phyloP scores from a whole-genome alignment of 2,329 filamentous ascomycete genomes.

The Pezicula carpinea region DNA sequence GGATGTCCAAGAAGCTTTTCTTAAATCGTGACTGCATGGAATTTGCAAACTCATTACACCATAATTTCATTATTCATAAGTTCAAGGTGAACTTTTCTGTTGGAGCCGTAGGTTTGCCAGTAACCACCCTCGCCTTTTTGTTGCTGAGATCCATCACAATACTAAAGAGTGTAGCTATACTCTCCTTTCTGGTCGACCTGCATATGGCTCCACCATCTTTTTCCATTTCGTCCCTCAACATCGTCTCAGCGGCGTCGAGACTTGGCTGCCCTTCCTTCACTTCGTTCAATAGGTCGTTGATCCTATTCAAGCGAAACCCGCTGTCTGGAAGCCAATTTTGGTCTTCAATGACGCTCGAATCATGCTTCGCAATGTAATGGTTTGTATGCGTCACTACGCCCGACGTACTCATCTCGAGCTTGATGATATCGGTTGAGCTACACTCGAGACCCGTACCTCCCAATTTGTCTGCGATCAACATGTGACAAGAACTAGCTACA shows the following conservation, averaged over 20 bases:
- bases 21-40: neutral
- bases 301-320: conserved; percentile 24
- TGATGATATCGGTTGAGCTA: conserved; percentile 23
- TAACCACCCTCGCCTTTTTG: conserved; percentile 26
- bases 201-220: conserved; percentile 26
- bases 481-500: conserved; percentile 49
- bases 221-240: conserved; percentile 15
- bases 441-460: conserved; percentile 47
- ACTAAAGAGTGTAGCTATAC: conserved; percentile 31
- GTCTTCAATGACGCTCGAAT: conserved; percentile 15
- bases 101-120: conserved; percentile 29
- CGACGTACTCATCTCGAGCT: conserved; percentile 16
- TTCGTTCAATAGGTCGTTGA: conserved; percentile 27
- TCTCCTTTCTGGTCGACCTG: conserved; percentile 24
- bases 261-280: conserved; percentile 10
- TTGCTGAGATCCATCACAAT: conserved; percentile 35
- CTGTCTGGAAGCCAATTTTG: conserved; percentile 22
- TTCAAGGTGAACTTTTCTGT: conserved; percentile 25
- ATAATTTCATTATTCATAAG: conserved; percentile 7
- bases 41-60: neutral
- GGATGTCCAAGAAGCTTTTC: no score
- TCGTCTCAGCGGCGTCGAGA: conserved; percentile 6
- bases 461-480: conserved; percentile 44
- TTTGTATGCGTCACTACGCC: conserved; percentile 27
- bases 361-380: conserved; percentile 23